phyloP scores from a whole-genome alignment of 345 rosid species.

The Psidium guajava region DNA sequence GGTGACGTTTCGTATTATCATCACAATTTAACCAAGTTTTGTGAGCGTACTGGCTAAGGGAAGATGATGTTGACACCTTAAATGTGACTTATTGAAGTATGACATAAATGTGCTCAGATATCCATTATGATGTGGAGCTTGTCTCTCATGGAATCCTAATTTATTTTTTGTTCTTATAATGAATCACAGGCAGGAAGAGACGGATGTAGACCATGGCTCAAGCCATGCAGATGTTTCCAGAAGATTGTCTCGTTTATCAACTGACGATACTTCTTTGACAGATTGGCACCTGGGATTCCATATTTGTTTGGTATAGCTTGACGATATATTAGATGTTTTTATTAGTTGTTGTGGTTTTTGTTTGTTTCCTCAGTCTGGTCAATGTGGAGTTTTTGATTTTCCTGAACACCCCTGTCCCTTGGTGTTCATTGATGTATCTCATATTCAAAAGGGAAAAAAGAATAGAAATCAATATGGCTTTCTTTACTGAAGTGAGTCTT shows the following conservation, averaged over 20 bases:
- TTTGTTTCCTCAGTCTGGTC: not conserved
- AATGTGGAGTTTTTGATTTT: not conserved
- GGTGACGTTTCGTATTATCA: not conserved
- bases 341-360: not conserved
- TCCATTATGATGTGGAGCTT: not conserved
- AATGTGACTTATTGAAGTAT: not conserved
- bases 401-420: not conserved
- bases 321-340: not conserved
- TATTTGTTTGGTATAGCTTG: slow-evolving; percentile 55
- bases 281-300: slow-evolving; percentile 98
- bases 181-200: slow-evolving; percentile 71
- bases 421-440: not conserved
- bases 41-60: not conserved
- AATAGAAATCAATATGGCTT: not conserved
- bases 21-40: not conserved
- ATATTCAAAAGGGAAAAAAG: not conserved
- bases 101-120: not conserved
- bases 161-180: not conserved
- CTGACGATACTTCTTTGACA: slow-evolving; percentile 64
- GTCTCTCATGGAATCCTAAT: not conserved
- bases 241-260: slow-evolving; percentile 57
- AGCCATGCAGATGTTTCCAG: slow-evolving; percentile 48
- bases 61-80: not conserved
- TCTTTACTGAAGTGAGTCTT: not conserved
- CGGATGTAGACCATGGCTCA: slow-evolving; percentile 45